Evolutionary conservation across 768 basidiomycete species (phyloP).

Genomic region (Kwoniella sp.): DNA sequence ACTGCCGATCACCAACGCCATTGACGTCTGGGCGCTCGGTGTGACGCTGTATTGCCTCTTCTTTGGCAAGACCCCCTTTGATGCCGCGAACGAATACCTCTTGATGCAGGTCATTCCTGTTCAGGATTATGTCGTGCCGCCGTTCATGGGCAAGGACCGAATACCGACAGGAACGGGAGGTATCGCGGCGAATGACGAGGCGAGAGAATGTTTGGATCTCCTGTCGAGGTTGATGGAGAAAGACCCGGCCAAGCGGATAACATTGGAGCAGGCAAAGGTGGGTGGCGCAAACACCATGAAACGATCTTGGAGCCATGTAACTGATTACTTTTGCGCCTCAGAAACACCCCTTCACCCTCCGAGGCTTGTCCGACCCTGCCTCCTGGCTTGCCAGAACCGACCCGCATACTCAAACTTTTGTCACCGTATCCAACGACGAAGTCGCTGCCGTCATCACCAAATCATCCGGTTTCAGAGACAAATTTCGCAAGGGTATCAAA

Average conservation of each 20-base stretch:
- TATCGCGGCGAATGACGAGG: constrained; percentile 60
- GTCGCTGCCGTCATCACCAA: constrained; percentile 64
- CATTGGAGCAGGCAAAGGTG: constrained; percentile 81
- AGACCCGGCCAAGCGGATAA: constrained; percentile 72
- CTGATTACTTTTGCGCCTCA: constrained; percentile 34
- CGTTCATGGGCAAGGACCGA: constrained; percentile 71
- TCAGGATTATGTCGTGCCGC: constrained; percentile 70
- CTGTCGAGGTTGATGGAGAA: constrained; percentile 80
- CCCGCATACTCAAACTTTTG: constrained; percentile 60
- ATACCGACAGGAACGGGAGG: constrained; percentile 64
- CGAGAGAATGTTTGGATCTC: constrained; percentile 68
- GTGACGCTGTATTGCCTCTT: constrained; percentile 93
- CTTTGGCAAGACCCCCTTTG: constrained; percentile 83
- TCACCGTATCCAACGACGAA: constrained; percentile 74
- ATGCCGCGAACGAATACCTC: constrained; percentile 69
- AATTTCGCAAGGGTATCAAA: constrained; percentile 52
- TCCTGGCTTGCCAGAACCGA: constrained; percentile 72
- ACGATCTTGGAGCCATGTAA: background rate
- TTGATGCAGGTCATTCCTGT: constrained; percentile 78
- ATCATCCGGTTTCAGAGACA: constrained; percentile 43
- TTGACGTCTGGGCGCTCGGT: constrained; percentile 97
- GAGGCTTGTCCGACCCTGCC: constrained; percentile 67
- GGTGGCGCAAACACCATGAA: constrained; percentile 22
- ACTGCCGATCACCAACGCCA: constrained; percentile 77
- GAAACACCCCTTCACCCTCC: constrained; percentile 59